phyloP scores from a whole-genome alignment of 176 grass and related monocot species.

The Juncus inflexus region DNA sequence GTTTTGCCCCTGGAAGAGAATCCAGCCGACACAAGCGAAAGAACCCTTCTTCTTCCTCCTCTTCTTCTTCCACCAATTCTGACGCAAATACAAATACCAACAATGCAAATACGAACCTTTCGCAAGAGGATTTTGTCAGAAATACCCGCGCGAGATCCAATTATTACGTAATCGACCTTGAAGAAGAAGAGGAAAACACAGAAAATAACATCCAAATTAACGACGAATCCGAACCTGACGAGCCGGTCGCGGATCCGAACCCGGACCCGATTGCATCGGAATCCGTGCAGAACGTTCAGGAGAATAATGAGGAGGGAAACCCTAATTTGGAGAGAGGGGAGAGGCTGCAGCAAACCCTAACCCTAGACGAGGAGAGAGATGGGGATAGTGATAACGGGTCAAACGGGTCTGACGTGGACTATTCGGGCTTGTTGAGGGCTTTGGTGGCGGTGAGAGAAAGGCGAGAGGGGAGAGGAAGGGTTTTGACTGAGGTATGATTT shows the following conservation, averaged over 20 bases:
- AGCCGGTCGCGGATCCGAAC: conserved; percentile 15
- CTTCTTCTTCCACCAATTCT: conserved; percentile 23
- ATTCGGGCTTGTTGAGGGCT: conserved; percentile 23
- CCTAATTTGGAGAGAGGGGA: conserved; percentile 5
- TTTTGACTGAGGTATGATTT: conserved; percentile 26
- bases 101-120: conserved; percentile 1
- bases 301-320: conserved; percentile 12
- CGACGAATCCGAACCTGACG: conserved; percentile 17
- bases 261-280: neutral
- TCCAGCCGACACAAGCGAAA: conserved; percentile 19
- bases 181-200: neutral
- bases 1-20: conserved; percentile 12
- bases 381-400: conserved; percentile 19
- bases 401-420: conserved; percentile 19
- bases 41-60: conserved; percentile 6
- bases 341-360: conserved; percentile 3
- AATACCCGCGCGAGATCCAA: conserved; percentile 20
- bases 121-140: conserved; percentile 26
- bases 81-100: conserved; percentile 9
- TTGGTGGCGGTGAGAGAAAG: conserved; percentile 30
- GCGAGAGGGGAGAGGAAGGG: conserved; percentile 25
- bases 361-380: conserved; percentile 20
- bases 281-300: neutral
- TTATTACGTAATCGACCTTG: conserved; percentile 29
- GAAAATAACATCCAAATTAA: too few relatives aligned